Evolutionary conservation across 192 early-diverging fungal genomes (phyloP), one percentile per base, ranked within the genome.

Genomic region (Coemansia sp.): DNA sequence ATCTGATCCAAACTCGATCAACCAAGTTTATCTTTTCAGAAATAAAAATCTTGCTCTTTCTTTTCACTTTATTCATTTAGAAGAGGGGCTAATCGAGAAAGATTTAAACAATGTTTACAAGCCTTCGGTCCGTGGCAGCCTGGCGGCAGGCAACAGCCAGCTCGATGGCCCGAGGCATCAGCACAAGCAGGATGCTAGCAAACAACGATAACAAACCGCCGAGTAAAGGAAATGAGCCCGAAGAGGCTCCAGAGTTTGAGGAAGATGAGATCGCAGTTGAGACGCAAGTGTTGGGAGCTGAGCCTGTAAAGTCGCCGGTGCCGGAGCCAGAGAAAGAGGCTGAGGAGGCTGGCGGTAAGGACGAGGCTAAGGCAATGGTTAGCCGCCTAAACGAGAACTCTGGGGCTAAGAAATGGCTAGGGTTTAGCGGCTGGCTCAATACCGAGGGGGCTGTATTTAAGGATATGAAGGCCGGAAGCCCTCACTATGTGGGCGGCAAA

Each of bases 401-500:
- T 26, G 23, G 23, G 23, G 23, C 23, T 26, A 26, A n/a, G 11
- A 39, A 39, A 19, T 50, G 28, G 31, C 14, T 15, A 8, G 73
- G 73, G 1, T 77, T 58, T 59, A 38, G 53, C 15, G 54, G 60
- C 15, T 77, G 73, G 73, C 50, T 77, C 47, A 36, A 13, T 18
- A 42, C 15, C 3, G 50, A 70, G 38, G 55, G 59, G 18, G 30
- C 20, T 9, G 44, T 38, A 36, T 77, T 57, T 63, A 63, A 63
- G 45, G 55, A 55, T 5, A 44, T 63, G 53, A 40, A 40, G 15
- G 50, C 70, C 0, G 46, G 50, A 1, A 40, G 23, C 13, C 61
- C 70, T 7, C 59, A 68, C 65, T 78, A 57, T 19, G 40, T 78
- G n/a, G 48, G 55, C 26, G 28, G 18, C 9, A 46, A 80, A 73